phyloP scores from a whole-genome alignment of 2,329 filamentous ascomycete genomes.

The Venturia oleaginea region DNA sequence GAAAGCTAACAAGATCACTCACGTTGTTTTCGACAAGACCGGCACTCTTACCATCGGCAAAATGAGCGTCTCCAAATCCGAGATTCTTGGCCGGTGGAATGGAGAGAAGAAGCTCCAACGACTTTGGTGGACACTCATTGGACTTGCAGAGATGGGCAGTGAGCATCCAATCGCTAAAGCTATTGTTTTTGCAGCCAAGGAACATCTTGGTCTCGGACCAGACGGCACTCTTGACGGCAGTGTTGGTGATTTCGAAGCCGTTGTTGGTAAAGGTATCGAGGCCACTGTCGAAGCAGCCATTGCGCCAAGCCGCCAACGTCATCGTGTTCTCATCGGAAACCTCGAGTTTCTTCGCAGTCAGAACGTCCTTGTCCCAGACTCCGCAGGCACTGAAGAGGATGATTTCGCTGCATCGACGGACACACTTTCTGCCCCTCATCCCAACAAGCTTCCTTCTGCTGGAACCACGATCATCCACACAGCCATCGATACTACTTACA shows the following conservation, averaged over 20 bases:
- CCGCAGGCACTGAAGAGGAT: conserved; percentile 20
- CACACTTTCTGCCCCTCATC: conserved; percentile 7
- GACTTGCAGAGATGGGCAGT: conserved; percentile 88
- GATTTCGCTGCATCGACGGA: conserved; percentile 26
- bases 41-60: conserved; percentile 90
- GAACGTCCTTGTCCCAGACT: conserved; percentile 53
- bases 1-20: conserved; percentile 78
- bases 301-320: conserved; percentile 57
- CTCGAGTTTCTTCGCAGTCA: conserved; percentile 65
- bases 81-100: conserved; percentile 60
- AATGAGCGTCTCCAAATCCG: conserved; percentile 77
- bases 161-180: conserved; percentile 95
- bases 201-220: conserved; percentile 60
- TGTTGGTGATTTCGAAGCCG: conserved; percentile 73
- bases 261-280: conserved; percentile 76
- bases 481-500: conserved; percentile 72
- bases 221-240: conserved; percentile 74
- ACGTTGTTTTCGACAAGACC: conserved; percentile 91
- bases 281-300: conserved; percentile 71
- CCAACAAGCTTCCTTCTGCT: conserved; percentile 27
- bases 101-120: conserved; percentile 57
- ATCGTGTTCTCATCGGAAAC: conserved; percentile 78
- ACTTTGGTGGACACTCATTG: conserved; percentile 93
- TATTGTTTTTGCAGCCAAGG: conserved; percentile 65
- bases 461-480: conserved; percentile 89